These are phyloP conservation scores for Passalora sequoiae DNA, from an alignment of 2,329 filamentous ascomycete genomes.

Conservation along the genomic window DNA sequence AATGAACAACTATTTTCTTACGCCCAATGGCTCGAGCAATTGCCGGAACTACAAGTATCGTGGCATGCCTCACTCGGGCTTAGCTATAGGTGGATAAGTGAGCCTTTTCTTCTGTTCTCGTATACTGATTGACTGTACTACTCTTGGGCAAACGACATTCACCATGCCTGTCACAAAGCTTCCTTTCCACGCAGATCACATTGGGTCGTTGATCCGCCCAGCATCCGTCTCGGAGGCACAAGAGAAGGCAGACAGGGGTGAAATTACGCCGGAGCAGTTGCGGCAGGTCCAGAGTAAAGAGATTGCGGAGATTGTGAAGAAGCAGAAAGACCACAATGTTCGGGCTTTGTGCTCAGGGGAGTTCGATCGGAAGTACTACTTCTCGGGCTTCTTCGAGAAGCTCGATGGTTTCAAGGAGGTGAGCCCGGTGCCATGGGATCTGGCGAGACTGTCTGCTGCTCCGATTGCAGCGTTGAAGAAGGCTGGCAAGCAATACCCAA, in stretches of 20 bases:
- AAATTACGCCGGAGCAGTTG: conserved; percentile 53
- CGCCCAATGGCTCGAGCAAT: not conserved
- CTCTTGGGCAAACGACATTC: not conserved
- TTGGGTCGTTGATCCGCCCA: conserved; percentile 66
- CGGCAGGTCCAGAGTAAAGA: conserved; percentile 59
- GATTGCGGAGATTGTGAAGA: conserved; percentile 59
- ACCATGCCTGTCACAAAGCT: conserved; percentile 38
- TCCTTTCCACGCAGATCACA: conserved; percentile 68
- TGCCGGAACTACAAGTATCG: conserved; percentile 4
- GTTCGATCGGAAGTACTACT: conserved; percentile 47
- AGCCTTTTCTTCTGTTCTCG: not conserved
- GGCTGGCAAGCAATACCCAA: conserved; percentile 37
- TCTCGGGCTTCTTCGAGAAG: conserved; percentile 38
- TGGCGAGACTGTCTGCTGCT: conserved; percentile 33
- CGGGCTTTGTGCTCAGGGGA: conserved; percentile 64
- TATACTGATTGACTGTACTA: not conserved
- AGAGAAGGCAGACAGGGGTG: conserved; percentile 52
- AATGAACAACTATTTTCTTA: not conserved
- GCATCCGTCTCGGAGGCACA: conserved; percentile 57
- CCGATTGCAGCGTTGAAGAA: conserved; percentile 37
- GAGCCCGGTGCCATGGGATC: conserved; percentile 34
- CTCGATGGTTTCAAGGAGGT: conserved; percentile 36
- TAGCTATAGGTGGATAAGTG: not conserved
- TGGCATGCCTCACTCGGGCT: not conserved
- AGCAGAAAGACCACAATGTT: conserved; percentile 60